These are phyloP conservation scores for Calonectria leucothoes DNA, from an alignment of 2,329 filamentous ascomycete species.

Conservation along the genomic window DNA sequence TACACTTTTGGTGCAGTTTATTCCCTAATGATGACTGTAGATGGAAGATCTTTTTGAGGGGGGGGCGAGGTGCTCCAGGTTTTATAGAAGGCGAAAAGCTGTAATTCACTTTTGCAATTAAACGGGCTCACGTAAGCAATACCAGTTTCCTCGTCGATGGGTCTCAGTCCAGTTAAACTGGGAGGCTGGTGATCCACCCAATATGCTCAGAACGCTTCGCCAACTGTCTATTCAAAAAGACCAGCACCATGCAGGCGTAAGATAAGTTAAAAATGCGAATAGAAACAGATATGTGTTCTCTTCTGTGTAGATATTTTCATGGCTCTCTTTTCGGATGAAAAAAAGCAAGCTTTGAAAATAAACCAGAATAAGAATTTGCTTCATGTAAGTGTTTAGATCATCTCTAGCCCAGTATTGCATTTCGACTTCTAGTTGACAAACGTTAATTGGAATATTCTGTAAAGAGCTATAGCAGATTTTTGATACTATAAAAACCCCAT, in stretches of 20 bases:
- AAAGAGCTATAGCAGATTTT: background rate
- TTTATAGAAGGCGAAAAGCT: background rate
- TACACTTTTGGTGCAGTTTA: slow-evolving; percentile 63
- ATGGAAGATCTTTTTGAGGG: slow-evolving; percentile 37
- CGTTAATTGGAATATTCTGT: background rate
- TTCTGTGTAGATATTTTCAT: too few relatives aligned
- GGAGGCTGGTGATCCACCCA: background rate
- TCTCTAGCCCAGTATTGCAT: too few relatives aligned
- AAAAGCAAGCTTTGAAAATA: background rate
- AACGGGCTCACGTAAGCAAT: background rate
- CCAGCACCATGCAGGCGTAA: too few relatives aligned
- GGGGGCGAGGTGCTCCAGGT: background rate
- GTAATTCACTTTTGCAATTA: background rate
- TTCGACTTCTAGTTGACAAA: background rate
- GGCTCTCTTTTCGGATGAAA: too few relatives aligned
- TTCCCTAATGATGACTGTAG: slow-evolving; percentile 55
- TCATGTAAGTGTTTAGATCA: too few relatives aligned
- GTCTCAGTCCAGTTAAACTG: background rate
- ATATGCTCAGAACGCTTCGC: too few relatives aligned
- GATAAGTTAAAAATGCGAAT: too few relatives aligned
- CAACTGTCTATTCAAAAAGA: too few relatives aligned
- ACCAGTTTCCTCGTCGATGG: background rate
- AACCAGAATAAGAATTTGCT: background rate
- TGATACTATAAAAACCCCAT: rapidly evolving
- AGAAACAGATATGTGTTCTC: too few relatives aligned